Conservation (phyloP, 2,329 filamentous ascomycete species). For the Penicillium sp. region DNA sequence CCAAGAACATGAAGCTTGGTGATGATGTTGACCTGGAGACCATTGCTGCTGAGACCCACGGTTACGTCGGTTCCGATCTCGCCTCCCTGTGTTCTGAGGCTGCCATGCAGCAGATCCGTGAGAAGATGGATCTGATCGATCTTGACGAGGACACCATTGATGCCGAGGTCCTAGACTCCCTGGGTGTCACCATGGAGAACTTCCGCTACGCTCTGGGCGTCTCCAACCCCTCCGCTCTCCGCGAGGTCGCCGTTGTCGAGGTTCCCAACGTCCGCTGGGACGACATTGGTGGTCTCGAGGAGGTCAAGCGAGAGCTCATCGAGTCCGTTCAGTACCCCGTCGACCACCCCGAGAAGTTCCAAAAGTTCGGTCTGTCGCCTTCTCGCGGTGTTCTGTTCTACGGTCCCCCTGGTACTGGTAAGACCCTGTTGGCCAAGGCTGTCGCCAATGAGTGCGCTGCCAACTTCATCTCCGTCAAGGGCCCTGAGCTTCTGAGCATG, state of each 20-base stretch:
- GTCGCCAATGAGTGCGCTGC: slow-evolving; percentile 98
- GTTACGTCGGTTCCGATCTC: slow-evolving; percentile 98
- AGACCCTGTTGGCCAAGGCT: slow-evolving; percentile 98
- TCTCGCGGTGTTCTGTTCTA: slow-evolving; percentile 99
- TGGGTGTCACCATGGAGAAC: slow-evolving; percentile 99
- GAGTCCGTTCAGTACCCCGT: slow-evolving; percentile 99
- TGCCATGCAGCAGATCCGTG: slow-evolving; percentile 99
- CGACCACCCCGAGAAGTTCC: slow-evolving; percentile 99
- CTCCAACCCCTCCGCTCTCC: slow-evolving; percentile 96
- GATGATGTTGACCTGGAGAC: slow-evolving; percentile 97
- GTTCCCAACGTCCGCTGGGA: slow-evolving; percentile 99
- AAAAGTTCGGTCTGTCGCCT: slow-evolving; percentile 98
- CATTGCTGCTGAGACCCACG: slow-evolving; percentile 96
- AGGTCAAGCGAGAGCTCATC: slow-evolving; percentile 98
- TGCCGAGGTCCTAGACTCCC: slow-evolving; percentile 94
- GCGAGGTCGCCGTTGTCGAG: slow-evolving; percentile 98
- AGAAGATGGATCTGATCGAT: slow-evolving; percentile 99
- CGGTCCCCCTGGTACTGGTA: slow-evolving; percentile 98
- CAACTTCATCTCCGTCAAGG: slow-evolving; percentile 99
- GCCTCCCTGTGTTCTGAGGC: slow-evolving; percentile 98
- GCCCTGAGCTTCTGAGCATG: slow-evolving; percentile 97
- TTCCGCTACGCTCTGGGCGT: slow-evolving; percentile 98
- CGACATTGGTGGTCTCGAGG: slow-evolving; percentile 97
- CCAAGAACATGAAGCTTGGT: slow-evolving; percentile 99
- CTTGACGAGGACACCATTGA: slow-evolving; percentile 99